Percentiles rank a stretch among this genome's conserved stretches.
Evolutionary conservation across 495 filamentous ascomycete species (phyloP).

Genomic region (Aspergillus nanangensis): DNA sequence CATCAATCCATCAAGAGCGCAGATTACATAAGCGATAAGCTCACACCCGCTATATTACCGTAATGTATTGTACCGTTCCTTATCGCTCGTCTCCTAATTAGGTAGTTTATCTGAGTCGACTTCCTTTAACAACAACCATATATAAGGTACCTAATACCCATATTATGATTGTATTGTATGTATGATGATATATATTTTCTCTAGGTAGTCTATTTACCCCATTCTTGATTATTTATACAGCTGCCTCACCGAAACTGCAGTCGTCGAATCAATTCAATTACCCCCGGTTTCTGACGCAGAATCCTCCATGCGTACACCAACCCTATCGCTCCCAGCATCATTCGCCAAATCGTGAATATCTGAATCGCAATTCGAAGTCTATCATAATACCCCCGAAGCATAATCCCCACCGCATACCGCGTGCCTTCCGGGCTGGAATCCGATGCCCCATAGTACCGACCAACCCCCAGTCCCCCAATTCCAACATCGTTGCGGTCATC

Average conservation of each 20-base stretch:
- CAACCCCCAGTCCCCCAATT: slow-evolving; percentile 43
- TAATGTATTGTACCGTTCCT: too few species aligned
- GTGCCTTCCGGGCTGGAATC: slow-evolving; percentile 21
- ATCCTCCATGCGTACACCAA: slow-evolving; percentile 28
- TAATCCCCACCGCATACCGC: slow-evolving; percentile 50
- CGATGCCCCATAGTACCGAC: slow-evolving; percentile 36
- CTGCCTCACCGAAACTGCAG: not conserved
- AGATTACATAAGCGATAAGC: too few species aligned
- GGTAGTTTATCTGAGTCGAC: too few species aligned
- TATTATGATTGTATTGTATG: too few species aligned
- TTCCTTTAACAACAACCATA: too few species aligned
- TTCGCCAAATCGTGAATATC: slow-evolving; percentile 40
- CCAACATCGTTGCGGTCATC: slow-evolving; percentile 40
- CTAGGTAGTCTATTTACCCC: not conserved
- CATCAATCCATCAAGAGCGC: too few species aligned
- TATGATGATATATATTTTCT: too few species aligned
- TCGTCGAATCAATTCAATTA: not conserved
- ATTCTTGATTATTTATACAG: not conserved
- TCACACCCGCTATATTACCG: too few species aligned
- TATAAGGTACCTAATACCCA: too few species aligned
- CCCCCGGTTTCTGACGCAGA: slow-evolving; percentile 13
- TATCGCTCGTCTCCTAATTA: too few species aligned
- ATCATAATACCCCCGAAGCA: slow-evolving; percentile 69
- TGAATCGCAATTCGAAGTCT: slow-evolving; percentile 56
- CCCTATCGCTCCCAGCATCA: slow-evolving; percentile 27